These are phyloP conservation scores for Pneumocystis oryctolagi DNA, from an alignment of 1,139 yeast species.

Conservation along the genomic window DNA sequence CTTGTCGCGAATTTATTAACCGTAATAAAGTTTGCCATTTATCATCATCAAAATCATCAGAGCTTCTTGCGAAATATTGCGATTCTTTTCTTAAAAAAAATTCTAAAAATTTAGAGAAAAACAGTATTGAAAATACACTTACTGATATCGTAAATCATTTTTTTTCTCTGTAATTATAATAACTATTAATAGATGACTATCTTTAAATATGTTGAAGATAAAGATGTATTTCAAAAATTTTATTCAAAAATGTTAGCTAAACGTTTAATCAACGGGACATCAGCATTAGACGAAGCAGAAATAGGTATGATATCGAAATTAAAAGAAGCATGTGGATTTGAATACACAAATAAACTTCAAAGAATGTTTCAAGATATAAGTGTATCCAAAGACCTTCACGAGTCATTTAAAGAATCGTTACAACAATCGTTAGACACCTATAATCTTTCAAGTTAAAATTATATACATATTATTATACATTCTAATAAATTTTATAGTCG, in stretches of 20 bases:
- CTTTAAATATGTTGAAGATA: conserved; percentile 79
- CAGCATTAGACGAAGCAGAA: conserved; percentile 74
- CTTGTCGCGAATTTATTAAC: conserved; percentile 76
- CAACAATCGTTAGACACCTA: conserved; percentile 24
- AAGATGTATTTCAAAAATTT: conserved; percentile 87
- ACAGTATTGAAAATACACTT: conserved; percentile 49
- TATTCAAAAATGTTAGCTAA: conserved; percentile 81
- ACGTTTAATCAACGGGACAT: conserved; percentile 71
- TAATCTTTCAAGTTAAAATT: conserved; percentile 33
- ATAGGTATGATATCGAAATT: conserved; percentile 71
- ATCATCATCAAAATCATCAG: conserved; percentile 65
- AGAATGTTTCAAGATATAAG: conserved; percentile 94
- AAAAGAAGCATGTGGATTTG: conserved; percentile 81
- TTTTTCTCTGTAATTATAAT: not conserved
- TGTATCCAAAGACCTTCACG: conserved; percentile 65
- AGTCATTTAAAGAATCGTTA: conserved; percentile 43
- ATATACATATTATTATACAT: conserved; percentile 16
- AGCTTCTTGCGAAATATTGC: conserved; percentile 68
- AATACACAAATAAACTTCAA: conserved; percentile 84
- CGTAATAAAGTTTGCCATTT: conserved; percentile 59
- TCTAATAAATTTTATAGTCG: conserved; percentile 16
- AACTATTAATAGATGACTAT: conserved; percentile 39
- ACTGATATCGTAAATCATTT: conserved; percentile 39
- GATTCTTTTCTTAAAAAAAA: conserved; percentile 70
- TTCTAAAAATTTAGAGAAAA: conserved; percentile 48